Evolutionary conservation across 1,284 basidiomycete genomes (phyloP), one percentile per base, ranked within the genome.

Genomic region (Coniferiporia sulphurascens): DNA sequence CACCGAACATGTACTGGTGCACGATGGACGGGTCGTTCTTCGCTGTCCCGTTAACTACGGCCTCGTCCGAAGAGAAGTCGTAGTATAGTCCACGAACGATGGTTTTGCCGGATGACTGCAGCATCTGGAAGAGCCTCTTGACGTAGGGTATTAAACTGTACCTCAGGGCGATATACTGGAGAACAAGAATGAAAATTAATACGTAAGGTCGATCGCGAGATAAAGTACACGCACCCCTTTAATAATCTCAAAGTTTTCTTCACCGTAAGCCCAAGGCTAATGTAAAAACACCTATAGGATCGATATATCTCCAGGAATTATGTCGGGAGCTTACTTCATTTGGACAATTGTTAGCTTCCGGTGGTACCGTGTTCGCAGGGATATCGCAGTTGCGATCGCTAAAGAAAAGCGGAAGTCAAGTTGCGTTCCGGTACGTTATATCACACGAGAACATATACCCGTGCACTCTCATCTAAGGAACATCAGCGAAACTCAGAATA

Each of bases 221-320:
- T 27, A 5, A 53, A 9, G 2, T 10, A 36, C 21, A 17, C 60
- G 10, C 60, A 73, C 74, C 63, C 73, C 67, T 63, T 76, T 76
- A 62, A 75, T 68, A 34, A 75, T 73, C 15, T 66, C 63, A 53
- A 74, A 75, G 58, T 76, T 77, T 0, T 71, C 74, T 45, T 70
- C 72, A 7, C 75, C 75, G 55, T 75, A 76, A 0, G 73, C 65
- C 75, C 75, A 76, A 17, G 74, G 75, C 73, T 76, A 48, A 12
- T 17, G 17, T 15, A 17, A 27, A 3, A 27, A 27, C 2, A 27
- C 27, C 6, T 36, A 35, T 22, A 45, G 1, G 21, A 36, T 32
- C 17, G 35, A 51, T 36, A n/a, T 38, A 4, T 41, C 38, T 49
- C 50, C 48, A 13, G 51, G 15, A 19, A 55, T 4, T 53, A 19